Evolutionary conservation across 805 yeast genomes (phyloP), one percentile per base, ranked within the genome.

Genomic region (Pichia occidentalis): DNA sequence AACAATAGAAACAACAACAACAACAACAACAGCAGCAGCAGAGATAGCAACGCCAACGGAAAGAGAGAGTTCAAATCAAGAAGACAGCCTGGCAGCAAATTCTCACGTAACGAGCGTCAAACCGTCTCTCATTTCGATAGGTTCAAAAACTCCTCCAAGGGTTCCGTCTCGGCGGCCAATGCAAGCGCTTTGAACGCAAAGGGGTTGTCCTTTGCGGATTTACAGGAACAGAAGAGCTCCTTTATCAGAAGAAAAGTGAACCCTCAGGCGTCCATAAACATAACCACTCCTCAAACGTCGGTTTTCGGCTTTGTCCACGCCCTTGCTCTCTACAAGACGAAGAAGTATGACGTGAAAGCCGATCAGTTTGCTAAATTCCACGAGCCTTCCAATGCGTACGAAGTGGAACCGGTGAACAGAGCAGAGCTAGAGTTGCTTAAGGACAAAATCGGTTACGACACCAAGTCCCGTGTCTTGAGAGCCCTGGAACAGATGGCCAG

Each of bases 381-480:
- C 4, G 34, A 14, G 13, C 12, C 6, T 22, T n/a, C 21, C 6
- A 42, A 29, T 10, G 20, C 20, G 4, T 39, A 29, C 32, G 17
- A 20, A 2, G 36, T 35, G 21, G 20, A 14, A 22, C 30, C 11
- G 10, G 35, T 44, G 5, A 25, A 13, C 24, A 40, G 36, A 19
- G 40, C 50, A 0, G 55, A 56, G 25, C 33, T 57, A 6, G 58
- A 56, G 26, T 24, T 53, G 7, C 31, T 43, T 21, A 57, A 56
- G 39, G 52, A 54, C 23, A 50, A 54, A 27, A 30, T 56, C 32
- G 59, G 52, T 7, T 52, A 44, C 44, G 49, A 48, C 31, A 23
- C 53, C 8, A 49, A 50, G 32, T 54, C 60, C 5, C 48, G 61
- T 45, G 23, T 54, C 11, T 35, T 57, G 31, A 49, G 53, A 41